Base-by-base conservation (phyloP, 345 rosid species). In the Citrus maxima region DNA sequence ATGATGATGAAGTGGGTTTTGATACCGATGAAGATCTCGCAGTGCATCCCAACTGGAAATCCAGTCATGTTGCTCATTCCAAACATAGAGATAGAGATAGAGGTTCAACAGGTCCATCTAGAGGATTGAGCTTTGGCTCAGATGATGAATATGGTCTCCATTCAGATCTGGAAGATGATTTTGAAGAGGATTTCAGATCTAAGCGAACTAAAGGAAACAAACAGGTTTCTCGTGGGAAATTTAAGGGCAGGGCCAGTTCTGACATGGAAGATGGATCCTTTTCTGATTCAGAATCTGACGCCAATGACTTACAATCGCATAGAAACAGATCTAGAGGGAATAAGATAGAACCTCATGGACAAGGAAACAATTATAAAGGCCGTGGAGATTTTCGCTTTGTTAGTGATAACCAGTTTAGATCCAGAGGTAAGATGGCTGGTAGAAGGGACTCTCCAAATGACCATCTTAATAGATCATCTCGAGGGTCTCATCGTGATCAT, bases 41-140 rank as follows among this genome's bases (percentile, higher is more conserved):
- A 1, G 87, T 75, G 77, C 86, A 79, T 87, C 88, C 90, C 7
- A 87, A 85, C 67, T 89, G 97, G 94, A 93, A 89, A 82, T 88
- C 95, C 46, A 92, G 97, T 86, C 96, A 91, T 46, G 88, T 90
- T 61, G 88, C 91, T 55, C 88, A 85, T 77, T 55, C 83, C 76
- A 84, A 78, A 77, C 85, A 67, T 58, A 82, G 84, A 59, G 62
- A 37, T 72, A 54, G 78, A 77, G 81, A 81, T 38, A 78, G 84
- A 77, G 80, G 82, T 76, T 73, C 87, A 81, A 78, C 81, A 10
- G 82, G 85, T 18, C 78, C 82, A 56, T 74, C 86, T 9, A 90
- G 78, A 78, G 80, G 90, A 59, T 70, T 86, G 55, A 91, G 88
- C 76, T 89, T 85, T 82, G 98, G 95, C 80, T 92, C 96, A 2